Percentiles rank a stretch among this genome's conserved stretches.
Evolutionary conservation across 1,284 basidiomycete genomes (phyloP).

Genomic region (Moesziomyces sp.): DNA sequence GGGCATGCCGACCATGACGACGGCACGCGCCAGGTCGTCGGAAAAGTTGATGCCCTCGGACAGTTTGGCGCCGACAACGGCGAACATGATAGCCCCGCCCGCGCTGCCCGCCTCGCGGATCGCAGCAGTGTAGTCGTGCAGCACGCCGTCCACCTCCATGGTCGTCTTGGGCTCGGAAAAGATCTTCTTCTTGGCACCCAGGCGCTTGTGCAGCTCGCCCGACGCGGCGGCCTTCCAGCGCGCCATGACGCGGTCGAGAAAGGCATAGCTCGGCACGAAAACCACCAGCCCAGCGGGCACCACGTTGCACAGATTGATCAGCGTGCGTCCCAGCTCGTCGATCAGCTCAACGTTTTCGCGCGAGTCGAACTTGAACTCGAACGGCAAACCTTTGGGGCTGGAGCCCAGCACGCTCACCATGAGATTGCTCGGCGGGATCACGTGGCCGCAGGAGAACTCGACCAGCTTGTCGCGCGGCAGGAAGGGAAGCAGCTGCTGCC

Average conservation of each 20-base stretch:
- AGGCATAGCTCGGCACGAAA: constrained; percentile 92
- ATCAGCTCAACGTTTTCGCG: constrained; percentile 80
- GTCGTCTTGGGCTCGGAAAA: constrained; percentile 88
- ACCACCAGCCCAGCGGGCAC: constrained; percentile 90
- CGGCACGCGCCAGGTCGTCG: constrained; percentile 82
- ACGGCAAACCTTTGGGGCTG: constrained; percentile 79
- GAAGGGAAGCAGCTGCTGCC: constrained; percentile 81
- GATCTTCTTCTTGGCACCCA: constrained; percentile 81
- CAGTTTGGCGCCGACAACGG: constrained; percentile 94
- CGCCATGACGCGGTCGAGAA: constrained; percentile 77
- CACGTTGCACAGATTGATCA: constrained; percentile 81
- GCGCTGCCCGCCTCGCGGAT: constrained; percentile 62
- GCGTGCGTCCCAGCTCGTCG: constrained; percentile 82
- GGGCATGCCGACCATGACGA: constrained; percentile 87
- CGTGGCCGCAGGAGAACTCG: constrained; percentile 90
- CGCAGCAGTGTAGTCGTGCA: constrained; percentile 80
- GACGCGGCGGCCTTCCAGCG: constrained; percentile 74
- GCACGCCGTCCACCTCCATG: constrained; percentile 79
- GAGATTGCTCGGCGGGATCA: constrained; percentile 84
- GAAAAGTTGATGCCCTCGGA: constrained; percentile 97
- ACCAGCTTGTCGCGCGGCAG: constrained; percentile 76
- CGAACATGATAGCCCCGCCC: constrained; percentile 72
- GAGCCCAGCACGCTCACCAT: constrained; percentile 80
- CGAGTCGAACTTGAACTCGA: constrained; percentile 86
- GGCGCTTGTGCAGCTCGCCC: constrained; percentile 74